Evolutionary conservation across 371 early-diverging fungal species (phyloP), one percentile per base, ranked within the genome.

Genomic region (Rhizopus arrhizus): DNA sequence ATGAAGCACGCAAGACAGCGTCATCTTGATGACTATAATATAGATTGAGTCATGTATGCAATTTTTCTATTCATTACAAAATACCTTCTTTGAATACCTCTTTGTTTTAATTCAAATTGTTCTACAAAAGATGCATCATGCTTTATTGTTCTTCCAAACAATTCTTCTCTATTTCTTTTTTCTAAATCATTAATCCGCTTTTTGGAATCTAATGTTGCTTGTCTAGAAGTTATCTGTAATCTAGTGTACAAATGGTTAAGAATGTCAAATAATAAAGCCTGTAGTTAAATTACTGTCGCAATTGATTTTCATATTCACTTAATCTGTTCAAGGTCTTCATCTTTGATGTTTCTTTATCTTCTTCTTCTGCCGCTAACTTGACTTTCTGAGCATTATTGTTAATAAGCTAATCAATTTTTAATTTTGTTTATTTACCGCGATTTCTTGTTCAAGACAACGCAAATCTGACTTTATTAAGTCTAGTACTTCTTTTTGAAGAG

Each of bases 281-380:
- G 4, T 33, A 22, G 4, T 42, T 54, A 33, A 22, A 79, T 63
- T 79, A 86, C 88, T 83, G 80, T 58, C 72, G 80, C 28, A 77
- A 68, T 62, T 86, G 87, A 10, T 74, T 68, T 47, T 88, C 85
- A 41, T 87, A 84, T 67, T 84, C 81, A 13, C 65, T 69, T 43
- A 86, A 60, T 68, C 77, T 69, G 4, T 71, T 62, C 31, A 87
- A 57, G 31, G 87, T 75, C 9, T 63, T 47, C 8, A 64, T 52
- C 33, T 78, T 77, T 40, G 82, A 74, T 5, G 80, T 35, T 42
- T 83, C 81, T 36, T 68, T 68, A 45, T 88, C 87, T 63, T 87
- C 82, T 70, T 86, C 84, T 40, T 89, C 88, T 11, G 86, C 84
- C 9, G 80, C 51, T 51, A 75, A 65, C 31, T 73, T 75, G 12